Evolutionary conservation across 768 basidiomycete species (phyloP).

Genomic region (Cystoderma amianthinum): DNA sequence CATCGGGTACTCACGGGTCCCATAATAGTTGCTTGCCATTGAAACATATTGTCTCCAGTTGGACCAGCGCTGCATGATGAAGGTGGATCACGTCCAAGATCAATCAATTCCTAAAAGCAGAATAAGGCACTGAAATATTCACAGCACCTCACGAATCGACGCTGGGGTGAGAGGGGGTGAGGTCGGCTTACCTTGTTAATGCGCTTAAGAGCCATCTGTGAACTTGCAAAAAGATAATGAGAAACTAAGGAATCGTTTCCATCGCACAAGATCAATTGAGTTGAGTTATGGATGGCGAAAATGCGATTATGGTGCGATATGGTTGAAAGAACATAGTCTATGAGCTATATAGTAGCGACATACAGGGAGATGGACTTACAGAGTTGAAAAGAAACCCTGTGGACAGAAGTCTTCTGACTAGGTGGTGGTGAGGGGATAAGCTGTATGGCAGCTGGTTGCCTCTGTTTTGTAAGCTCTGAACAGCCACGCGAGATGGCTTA

Average conservation of each 20-base stretch:
- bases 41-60: conserved; percentile 96
- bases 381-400: conserved; percentile 16
- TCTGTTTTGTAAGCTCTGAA: conserved; percentile 35
- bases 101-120: conserved; percentile 82
- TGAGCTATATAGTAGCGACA: conserved; percentile 9
- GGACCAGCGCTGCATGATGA: conserved; percentile 99
- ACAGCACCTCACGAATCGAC: too few relatives aligned
- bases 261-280: conserved; percentile 38
- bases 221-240: conserved; percentile 18
- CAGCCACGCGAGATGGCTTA: conserved; percentile 24
- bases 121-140: conserved; percentile 12
- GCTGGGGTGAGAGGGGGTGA: too few relatives aligned
- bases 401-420: conserved; percentile 18
- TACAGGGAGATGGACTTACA: conserved; percentile 20
- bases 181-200: conserved; percentile 96
- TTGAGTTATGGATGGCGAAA: conserved; percentile 29
- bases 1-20: conserved; percentile 71
- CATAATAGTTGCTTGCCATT: conserved; percentile 99
- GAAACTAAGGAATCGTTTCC: conserved; percentile 22
- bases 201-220: conserved; percentile 91
- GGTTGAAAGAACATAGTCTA: conserved; percentile 7
- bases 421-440: conserved; percentile 49
- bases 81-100: conserved; percentile 99
- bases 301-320: conserved; percentile 16
- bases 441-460: conserved; percentile 32